phyloP scores from a whole-genome alignment of 352 stramenopile genomes.

The Blastocystis sp. region DNA sequence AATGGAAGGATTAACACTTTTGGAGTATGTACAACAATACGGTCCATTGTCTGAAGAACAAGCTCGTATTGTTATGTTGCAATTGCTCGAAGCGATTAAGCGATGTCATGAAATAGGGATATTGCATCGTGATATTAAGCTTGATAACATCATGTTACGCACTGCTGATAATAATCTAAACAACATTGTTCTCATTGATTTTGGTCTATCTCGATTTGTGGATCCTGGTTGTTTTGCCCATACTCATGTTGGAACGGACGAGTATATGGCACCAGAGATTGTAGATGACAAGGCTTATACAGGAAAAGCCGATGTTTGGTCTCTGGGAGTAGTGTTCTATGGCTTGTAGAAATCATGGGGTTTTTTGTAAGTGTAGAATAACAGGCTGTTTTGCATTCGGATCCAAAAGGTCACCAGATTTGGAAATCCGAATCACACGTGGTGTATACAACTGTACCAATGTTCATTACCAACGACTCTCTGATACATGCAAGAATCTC shows the following conservation, averaged over 20 bases:
- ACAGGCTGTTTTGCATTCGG: conserved; percentile 37
- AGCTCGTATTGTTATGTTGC: not conserved
- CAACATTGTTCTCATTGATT: not conserved
- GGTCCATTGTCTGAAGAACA: conserved; percentile 12
- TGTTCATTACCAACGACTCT: not conserved
- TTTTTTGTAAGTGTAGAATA: not conserved
- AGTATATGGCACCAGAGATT: not conserved
- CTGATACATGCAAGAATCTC: not conserved
- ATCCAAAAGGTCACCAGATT: not conserved
- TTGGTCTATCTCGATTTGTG: not conserved
- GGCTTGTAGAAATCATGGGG: not conserved
- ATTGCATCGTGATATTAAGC: not conserved
- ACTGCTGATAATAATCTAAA: not conserved
- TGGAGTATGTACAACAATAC: not conserved
- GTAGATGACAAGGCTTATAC: not conserved
- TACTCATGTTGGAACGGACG: not conserved
- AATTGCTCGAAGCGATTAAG: not conserved
- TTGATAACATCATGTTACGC: not conserved
- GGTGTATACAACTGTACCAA: not conserved
- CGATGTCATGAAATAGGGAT: not conserved
- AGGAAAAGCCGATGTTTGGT: not conserved
- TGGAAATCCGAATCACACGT: not conserved
- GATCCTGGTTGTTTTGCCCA: not conserved
- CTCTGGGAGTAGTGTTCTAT: not conserved
- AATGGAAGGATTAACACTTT: not conserved